A percentile compares a stretch with the other conserved stretches of the same genome.
phyloP scores from a whole-genome alignment of 805 yeast species.

The Spathaspora hagerdaliae region DNA sequence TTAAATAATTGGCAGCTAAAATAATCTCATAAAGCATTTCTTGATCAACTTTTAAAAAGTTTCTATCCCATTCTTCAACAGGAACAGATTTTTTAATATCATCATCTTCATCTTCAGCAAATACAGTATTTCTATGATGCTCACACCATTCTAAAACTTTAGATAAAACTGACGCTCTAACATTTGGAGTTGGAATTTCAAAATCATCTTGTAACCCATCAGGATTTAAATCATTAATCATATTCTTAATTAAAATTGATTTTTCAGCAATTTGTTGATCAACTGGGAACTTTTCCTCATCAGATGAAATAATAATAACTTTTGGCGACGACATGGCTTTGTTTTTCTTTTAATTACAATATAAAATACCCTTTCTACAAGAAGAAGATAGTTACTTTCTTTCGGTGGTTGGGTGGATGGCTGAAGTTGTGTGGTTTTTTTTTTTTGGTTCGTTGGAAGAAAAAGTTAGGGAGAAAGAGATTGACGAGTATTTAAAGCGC shows the following conservation, averaged over 20 bases:
- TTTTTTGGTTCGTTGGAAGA: no score
- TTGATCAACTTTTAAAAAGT: conserved; percentile 89
- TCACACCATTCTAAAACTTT: conserved; percentile 97
- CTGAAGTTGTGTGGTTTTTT: no score
- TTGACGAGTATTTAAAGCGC: no score
- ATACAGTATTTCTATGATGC: conserved; percentile 78
- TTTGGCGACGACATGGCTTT: conserved; percentile 8
- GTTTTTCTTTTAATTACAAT: background rate
- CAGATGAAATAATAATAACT: conserved; percentile 67
- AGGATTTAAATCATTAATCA: conserved; percentile 67
- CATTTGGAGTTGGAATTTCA: conserved; percentile 87
- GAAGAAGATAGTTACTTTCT: no score
- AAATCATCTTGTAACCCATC: conserved; percentile 65
- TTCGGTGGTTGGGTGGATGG: no score
- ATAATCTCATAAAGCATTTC: conserved; percentile 81
- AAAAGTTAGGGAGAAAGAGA: no score
- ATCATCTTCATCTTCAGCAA: conserved; percentile 77
- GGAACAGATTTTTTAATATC: conserved; percentile 87
- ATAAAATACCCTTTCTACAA: no score
- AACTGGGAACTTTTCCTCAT: conserved; percentile 74
- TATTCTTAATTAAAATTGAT: conserved; percentile 78
- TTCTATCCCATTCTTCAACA: conserved; percentile 93
- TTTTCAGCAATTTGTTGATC: conserved; percentile 82
- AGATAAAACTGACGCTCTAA: conserved; percentile 78
- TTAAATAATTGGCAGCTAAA: conserved; percentile 75